A percentile compares a stretch with the other conserved stretches of the same genome.
Evolutionary conservation across 2,329 filamentous ascomycete species (phyloP).

Genomic region (Truncatella angustata): DNA sequence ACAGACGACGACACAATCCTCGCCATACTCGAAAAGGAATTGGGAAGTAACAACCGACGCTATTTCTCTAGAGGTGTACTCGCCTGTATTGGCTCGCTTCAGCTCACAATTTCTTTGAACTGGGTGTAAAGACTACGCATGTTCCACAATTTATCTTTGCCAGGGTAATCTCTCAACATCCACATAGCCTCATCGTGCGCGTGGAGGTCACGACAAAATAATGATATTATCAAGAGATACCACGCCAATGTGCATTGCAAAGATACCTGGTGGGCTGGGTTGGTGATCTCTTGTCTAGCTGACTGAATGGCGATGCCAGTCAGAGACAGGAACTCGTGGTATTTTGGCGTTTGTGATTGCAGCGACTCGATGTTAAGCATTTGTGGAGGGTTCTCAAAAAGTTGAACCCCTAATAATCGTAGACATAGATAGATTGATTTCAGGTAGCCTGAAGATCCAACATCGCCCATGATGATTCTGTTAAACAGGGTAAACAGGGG

Average conservation of each 20-base stretch:
- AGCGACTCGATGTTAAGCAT: conserved; percentile 22
- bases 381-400: conserved; percentile 26
- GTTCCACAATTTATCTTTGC: conserved; percentile 32
- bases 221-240: conserved; percentile 20
- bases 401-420: conserved; percentile 23
- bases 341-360: conserved; percentile 22
- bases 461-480: conserved; percentile 27
- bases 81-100: conserved; percentile 25
- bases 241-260: conserved; percentile 29
- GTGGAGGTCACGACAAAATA: conserved; percentile 31
- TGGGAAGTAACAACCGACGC: conserved; percentile 29
- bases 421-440: conserved; percentile 32
- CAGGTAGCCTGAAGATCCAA: conserved; percentile 25
- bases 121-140: conserved; percentile 22
- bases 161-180: conserved; percentile 31
- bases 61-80: conserved; percentile 28
- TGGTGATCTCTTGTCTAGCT: conserved; percentile 17
- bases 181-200: conserved; percentile 26
- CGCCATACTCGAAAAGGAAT: conserved; percentile 34
- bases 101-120: conserved; percentile 24
- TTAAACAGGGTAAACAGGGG: conserved; percentile 31
- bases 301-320: conserved; percentile 24
- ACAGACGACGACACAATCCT: conserved; percentile 29
- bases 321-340: conserved; percentile 32
- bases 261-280: conserved; percentile 23